Evolutionary conservation across 1,284 basidiomycete species (phyloP).

Genomic region (Coriolopsis trogii): DNA sequence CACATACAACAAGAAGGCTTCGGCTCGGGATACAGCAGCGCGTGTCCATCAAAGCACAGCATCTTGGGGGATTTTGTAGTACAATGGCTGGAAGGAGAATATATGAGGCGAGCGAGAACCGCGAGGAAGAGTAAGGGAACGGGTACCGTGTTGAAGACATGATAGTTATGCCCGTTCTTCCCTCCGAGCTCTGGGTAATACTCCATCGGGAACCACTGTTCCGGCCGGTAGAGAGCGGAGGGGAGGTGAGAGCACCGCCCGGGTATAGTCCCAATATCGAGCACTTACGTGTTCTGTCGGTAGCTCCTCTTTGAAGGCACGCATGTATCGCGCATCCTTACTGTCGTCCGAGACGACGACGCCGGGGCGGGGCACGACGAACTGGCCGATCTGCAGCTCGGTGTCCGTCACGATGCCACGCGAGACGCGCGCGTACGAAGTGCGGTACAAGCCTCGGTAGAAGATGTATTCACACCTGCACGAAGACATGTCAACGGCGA

Average conservation of each 20-base stretch:
- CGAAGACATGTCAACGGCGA: too few relatives aligned
- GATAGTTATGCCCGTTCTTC: slow-evolving; percentile 72
- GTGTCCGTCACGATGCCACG: slow-evolving; percentile 76
- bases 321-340: slow-evolving; percentile 63
- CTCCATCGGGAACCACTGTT: slow-evolving; percentile 79
- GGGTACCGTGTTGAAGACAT: slow-evolving; percentile 72
- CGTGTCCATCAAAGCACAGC: slow-evolving; percentile 46
- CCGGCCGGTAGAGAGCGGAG: too few relatives aligned
- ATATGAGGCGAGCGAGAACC: neutral
- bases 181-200: slow-evolving; percentile 67
- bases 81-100: slow-evolving; percentile 54
- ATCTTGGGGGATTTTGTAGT: slow-evolving; percentile 62
- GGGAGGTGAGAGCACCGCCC: too few relatives aligned
- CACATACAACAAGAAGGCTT: neutral
- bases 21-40: too few relatives aligned
- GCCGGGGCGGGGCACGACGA: slow-evolving; percentile 69
- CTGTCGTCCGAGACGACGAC: slow-evolving; percentile 59
- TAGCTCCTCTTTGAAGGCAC: slow-evolving; percentile 67
- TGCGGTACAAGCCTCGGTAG: slow-evolving; percentile 81
- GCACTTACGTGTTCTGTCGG: slow-evolving; percentile 62
- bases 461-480: slow-evolving; percentile 87
- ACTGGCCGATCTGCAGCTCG: slow-evolving; percentile 81
- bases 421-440: slow-evolving; percentile 74
- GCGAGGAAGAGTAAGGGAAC: neutral
- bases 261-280: too few relatives aligned